Evolutionary conservation across 208 protist genomes (phyloP).

Genomic region (Trypanosoma melophagium): DNA sequence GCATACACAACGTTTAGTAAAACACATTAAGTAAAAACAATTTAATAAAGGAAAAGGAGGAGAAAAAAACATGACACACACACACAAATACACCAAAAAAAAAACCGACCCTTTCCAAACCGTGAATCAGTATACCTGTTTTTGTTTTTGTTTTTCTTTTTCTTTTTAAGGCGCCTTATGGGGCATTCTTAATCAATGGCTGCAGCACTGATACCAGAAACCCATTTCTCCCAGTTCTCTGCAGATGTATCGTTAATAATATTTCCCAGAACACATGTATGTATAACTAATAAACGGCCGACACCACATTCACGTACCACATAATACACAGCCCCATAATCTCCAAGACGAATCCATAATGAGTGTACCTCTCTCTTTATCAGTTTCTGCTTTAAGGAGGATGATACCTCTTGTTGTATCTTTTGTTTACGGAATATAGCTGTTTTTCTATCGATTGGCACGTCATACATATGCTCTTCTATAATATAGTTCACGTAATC

Average conservation of each 20-base stretch:
- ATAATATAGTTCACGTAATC: slow-evolving; percentile 72
- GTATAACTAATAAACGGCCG: slow-evolving; percentile 60
- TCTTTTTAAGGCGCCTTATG: not conserved
- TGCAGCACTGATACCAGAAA: slow-evolving; percentile 20
- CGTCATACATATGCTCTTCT: slow-evolving; percentile 65
- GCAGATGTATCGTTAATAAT: slow-evolving; percentile 11
- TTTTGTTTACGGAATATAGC: slow-evolving; percentile 21
- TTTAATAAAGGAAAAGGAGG: no score
- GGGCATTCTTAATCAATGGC: slow-evolving; percentile 4
- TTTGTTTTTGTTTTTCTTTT: not conserved
- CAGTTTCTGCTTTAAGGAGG: not conserved
- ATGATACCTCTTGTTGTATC: not conserved
- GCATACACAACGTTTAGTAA: not conserved
- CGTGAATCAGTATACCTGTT: not conserved
- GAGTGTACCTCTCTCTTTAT: slow-evolving; percentile 36
- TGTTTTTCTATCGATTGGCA: slow-evolving; percentile 34
- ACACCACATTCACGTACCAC: slow-evolving; percentile 47
- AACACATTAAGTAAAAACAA: no score
- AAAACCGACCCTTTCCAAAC: no score
- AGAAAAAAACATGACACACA: no score
- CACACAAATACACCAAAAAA: no score
- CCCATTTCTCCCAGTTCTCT: slow-evolving; percentile 24
- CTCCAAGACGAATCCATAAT: slow-evolving; percentile 48
- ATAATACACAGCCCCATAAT: slow-evolving; percentile 34
- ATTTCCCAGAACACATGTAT: slow-evolving; percentile 33